Evolutionary conservation across 208 protist species (phyloP), one percentile per base, ranked within the genome.

Genomic region (Wallacemonas sp.): DNA sequence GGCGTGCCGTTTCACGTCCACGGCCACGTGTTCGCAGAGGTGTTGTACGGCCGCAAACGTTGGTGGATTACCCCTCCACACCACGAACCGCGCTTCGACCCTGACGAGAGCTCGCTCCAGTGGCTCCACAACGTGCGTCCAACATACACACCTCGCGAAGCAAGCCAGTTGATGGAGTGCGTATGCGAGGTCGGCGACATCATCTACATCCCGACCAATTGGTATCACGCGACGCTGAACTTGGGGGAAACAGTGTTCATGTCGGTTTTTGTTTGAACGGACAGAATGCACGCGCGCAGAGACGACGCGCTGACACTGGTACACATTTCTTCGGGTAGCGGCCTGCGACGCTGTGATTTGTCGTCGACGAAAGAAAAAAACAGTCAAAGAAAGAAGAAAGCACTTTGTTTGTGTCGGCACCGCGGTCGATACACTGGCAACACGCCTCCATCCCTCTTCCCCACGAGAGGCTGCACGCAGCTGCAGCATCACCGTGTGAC

Each of bases 161-260:
- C 19, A 32, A 26, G 17, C 17, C 21, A 10, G 6, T 2, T 73
- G 39, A 27, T 59, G 17, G 65, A 73, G 38, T 84, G 68, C 45
- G 81, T 85, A 33, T 76, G 71, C 29, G 57, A n/a, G 1, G 29
- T 58, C 3, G 74, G 74, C 4, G 76, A 81, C 34, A 44, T 83
- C 12, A 38, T 88, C 10, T 88, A 81, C 63, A 78, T 85, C 42
- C 71, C 71, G 4, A 61, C 59, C 13, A 32, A 68, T 27, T 85
- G 82, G 79, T 68, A 72, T 45, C 76, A 85, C 62, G 57, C 68
- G n/a, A 85, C 79, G 10, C 66, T 89, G 19, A 85, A 85, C 64
- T 68, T 85, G 8, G 72, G 71, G 13, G 67, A 85, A 61, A 67
- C 70, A 4, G 76, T 83, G 15, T 85, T 83, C 73, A 85, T 85